Evolutionary conservation across 768 basidiomycete species (phyloP), one percentile per base, ranked within the genome.

Genomic region (Tulasnella sp.): DNA sequence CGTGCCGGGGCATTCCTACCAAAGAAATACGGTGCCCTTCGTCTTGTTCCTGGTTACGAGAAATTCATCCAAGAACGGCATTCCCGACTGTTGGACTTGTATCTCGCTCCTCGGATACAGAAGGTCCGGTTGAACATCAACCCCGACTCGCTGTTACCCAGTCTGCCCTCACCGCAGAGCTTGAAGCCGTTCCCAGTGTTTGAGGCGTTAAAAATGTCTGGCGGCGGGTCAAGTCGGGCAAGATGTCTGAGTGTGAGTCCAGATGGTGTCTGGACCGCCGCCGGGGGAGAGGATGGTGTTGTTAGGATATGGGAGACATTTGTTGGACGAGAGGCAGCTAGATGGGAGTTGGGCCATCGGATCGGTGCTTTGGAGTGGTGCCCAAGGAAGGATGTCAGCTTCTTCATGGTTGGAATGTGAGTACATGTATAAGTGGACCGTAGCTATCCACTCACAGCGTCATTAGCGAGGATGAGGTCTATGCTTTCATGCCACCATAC

Each of bases 181-280:
- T 74, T 99, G 52, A 85, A 84, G 58, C 96, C 96, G 1, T 99
- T 97, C 85, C 96, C 96, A 4, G 87, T 81, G 60, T 88, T 93
- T 68, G 80, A 77, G 61, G 83, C 84, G 43, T 76, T 97, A 59
- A 75, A 75, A 64, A 84, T 91, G 65, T 43, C 41, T 17, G 67
- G 73, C 15, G 95, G 96, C 69, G 71, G 78, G 1, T 77, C 76
- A 21, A 77, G 80, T 38, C 79, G 87, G 32, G 85, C 84, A 29
- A 78, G 95, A 58, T 84, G 85, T 65, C 69, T 91, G 50, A 83
- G 83, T 56, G 71, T 88, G 56, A 94, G 92, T 68, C 88, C 93
- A 7, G 85, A 91, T 63, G 93, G 94, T 41, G 81, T 80, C 42
- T 99, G 95, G 94, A 85, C 83, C 7, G 80, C 86, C 38, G 94